phyloP scores from a whole-genome alignment of 768 basidiomycete genomes.

The Termitomyces bulborhizus region DNA sequence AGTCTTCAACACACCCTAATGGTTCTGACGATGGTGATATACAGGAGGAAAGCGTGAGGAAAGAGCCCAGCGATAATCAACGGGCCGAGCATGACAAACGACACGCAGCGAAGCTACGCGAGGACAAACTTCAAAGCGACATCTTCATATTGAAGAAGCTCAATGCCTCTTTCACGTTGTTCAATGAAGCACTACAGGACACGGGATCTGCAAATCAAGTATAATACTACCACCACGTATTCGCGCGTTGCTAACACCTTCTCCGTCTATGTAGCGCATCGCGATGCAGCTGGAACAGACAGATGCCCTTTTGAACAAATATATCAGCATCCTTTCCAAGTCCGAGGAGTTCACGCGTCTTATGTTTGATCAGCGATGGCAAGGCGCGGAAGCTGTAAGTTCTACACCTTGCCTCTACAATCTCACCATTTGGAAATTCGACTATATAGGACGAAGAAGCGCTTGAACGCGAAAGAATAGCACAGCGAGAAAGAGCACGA shows the following conservation, averaged over 20 bases:
- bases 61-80: conserved; percentile 6
- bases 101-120: conserved; percentile 25
- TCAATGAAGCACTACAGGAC: conserved; percentile 61
- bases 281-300: conserved; percentile 65
- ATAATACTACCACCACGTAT: conserved; percentile 10
- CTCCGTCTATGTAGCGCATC: conserved; percentile 40
- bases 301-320: conserved; percentile 69
- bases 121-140: conserved; percentile 74
- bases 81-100: conserved; percentile 17
- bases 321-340: conserved; percentile 60
- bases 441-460: conserved; percentile 52
- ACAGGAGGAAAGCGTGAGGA: conserved; percentile 2
- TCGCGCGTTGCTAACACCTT: not conserved
- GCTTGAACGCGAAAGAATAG: conserved; percentile 42
- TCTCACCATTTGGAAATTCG: not conserved
- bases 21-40: conserved; percentile 1
- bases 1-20: conserved; percentile 10
- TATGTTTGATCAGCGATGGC: conserved; percentile 74
- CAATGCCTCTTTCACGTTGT: conserved; percentile 61
- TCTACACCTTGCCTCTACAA: not conserved
- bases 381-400: conserved; percentile 66
- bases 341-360: conserved; percentile 64
- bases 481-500: conserved; percentile 33
- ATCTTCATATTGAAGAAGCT: conserved; percentile 67
- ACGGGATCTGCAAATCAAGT: conserved; percentile 71